Percentiles rank a stretch among this genome's conserved stretches.
Evolutionary conservation across 2,329 filamentous ascomycete species (phyloP).

Genomic region (Fusarium cicatricum): DNA sequence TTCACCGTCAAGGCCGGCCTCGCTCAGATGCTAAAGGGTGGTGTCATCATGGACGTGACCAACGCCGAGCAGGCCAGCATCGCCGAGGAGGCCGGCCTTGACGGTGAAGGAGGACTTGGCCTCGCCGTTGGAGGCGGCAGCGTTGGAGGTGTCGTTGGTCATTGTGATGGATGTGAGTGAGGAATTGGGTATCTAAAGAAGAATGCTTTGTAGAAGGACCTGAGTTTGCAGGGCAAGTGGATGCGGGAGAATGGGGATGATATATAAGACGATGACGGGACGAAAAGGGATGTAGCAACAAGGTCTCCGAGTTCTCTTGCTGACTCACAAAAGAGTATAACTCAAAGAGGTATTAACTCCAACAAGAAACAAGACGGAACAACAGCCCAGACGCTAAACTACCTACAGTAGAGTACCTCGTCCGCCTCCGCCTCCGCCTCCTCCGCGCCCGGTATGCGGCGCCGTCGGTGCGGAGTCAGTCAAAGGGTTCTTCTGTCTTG

Average conservation of each 20-base stretch:
- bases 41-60: conserved; percentile 99
- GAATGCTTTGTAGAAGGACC: neutral
- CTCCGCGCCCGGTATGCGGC: conserved; percentile 25
- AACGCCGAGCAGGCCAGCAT: conserved; percentile 94
- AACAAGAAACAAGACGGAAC: conserved; percentile 21
- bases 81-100: conserved; percentile 93
- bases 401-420: neutral
- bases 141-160: conserved; percentile 45
- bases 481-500: conserved; percentile 11
- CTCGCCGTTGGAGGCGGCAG: conserved; percentile 44
- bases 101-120: conserved; percentile 74
- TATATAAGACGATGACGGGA: neutral
- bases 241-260: neutral
- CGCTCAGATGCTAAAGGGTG: conserved; percentile 99
- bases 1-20: no score
- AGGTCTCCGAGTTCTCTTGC: conserved; percentile 14
- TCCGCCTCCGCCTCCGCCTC: conserved; percentile 9
- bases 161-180: conserved; percentile 31
- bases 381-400: neutral
- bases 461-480: conserved; percentile 15
- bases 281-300: neutral
- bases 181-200: neutral
- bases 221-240: neutral
- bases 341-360: conserved; percentile 11
- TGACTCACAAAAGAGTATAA: conserved; percentile 21